Conservation (phyloP, 1,284 basidiomycete species). For the Ustilago sp. region DNA sequence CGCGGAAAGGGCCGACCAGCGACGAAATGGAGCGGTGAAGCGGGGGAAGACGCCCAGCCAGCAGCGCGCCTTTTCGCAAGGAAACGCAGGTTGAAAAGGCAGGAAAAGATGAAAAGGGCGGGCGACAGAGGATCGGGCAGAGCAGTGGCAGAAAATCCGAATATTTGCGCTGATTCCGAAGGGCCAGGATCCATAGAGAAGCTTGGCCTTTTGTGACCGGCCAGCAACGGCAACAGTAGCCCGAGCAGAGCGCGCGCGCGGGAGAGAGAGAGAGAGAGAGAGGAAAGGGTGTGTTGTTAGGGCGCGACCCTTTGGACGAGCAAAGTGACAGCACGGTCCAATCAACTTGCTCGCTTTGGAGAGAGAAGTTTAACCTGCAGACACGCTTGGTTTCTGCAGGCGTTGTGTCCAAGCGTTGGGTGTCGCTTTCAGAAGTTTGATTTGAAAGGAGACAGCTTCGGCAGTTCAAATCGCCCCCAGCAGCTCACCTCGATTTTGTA, state of each 20-base stretch:
- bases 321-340: slow-evolving; percentile 27
- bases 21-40: slow-evolving; percentile 10
- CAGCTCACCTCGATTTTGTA: background rate
- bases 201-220: slow-evolving; percentile 19
- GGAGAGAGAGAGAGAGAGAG: background rate
- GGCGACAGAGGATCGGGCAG: slow-evolving; percentile 4
- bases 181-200: background rate
- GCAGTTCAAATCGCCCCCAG: background rate
- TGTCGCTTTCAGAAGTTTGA: slow-evolving; percentile 4
- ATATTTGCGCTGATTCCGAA: slow-evolving; percentile 31
- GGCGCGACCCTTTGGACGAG: background rate
- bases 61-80: slow-evolving; percentile 22
- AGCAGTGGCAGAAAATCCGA: slow-evolving; percentile 6
- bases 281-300: background rate
- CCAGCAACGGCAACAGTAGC: slow-evolving; percentile 40
- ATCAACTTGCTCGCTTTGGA: slow-evolving; percentile 43
- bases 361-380: slow-evolving; percentile 9
- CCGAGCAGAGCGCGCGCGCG: slow-evolving; percentile 12
- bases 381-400: background rate
- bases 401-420: background rate
- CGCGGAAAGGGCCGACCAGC: slow-evolving; percentile 44
- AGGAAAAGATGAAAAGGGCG: slow-evolving; percentile 6
- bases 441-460: background rate
- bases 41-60: slow-evolving; percentile 15
- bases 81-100: background rate